These are phyloP conservation scores for Moesziomyces sp. DNA, from an alignment of 1,284 basidiomycete genomes.

Conservation along the genomic window DNA sequence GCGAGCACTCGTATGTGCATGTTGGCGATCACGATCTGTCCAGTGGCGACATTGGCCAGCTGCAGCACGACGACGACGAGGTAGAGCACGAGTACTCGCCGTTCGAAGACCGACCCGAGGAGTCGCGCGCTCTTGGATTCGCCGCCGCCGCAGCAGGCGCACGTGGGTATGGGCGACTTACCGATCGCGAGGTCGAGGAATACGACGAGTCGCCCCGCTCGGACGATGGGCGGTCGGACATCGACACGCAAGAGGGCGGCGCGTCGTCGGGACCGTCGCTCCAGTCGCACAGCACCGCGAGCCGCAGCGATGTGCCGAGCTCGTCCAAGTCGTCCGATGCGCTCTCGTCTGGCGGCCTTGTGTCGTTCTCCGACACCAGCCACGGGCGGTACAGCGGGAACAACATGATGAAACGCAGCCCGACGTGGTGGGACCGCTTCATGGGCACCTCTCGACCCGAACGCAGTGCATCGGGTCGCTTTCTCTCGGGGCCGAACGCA, in stretches of 20 bases:
- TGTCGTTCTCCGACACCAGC: conserved; percentile 50
- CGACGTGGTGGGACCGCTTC: conserved; percentile 62
- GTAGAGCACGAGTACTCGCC: conserved; percentile 43
- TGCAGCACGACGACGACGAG: conserved; percentile 10
- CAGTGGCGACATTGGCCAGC: conserved; percentile 29
- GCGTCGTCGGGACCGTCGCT: conserved; percentile 27
- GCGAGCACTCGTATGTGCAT: conserved; percentile 34
- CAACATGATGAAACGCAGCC: conserved; percentile 45
- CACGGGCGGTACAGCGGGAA: conserved; percentile 9
- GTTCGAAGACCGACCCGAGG: conserved; percentile 49
- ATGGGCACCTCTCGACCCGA: conserved; percentile 54
- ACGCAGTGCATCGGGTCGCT: conserved; percentile 51
- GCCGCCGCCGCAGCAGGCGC: background rate
- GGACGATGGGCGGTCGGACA: conserved; percentile 24
- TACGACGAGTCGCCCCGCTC: conserved; percentile 27
- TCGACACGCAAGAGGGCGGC: conserved; percentile 14
- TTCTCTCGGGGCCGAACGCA: conserved; percentile 35
- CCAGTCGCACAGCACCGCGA: conserved; percentile 40
- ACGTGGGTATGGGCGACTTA: conserved; percentile 26
- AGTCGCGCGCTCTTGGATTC: background rate
- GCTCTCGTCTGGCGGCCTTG: conserved; percentile 21
- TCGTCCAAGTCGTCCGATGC: conserved; percentile 24
- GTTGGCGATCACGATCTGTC: conserved; percentile 37
- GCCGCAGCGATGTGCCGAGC: conserved; percentile 36
- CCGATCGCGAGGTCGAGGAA: conserved; percentile 17